A percentile compares a stretch with the other conserved stretches of the same genome.
phyloP scores from a whole-genome alignment of 768 basidiomycete genomes.

The Mrakia blollopis region DNA sequence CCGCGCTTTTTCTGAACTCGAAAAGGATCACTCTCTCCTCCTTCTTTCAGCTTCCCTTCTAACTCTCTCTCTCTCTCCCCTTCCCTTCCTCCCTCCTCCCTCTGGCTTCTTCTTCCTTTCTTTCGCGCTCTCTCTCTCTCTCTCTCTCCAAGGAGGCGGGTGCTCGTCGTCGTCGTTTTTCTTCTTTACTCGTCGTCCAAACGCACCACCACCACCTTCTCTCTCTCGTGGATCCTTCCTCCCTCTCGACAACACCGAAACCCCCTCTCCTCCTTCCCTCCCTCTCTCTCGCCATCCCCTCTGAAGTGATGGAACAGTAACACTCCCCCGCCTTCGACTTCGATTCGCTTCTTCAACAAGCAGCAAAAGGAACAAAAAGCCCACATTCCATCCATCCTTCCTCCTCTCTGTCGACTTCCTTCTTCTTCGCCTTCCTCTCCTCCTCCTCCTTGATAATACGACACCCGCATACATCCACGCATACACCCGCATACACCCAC shows the following conservation, averaged over 20 bases:
- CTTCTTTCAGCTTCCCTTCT: too few relatives aligned
- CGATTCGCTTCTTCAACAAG: neutral
- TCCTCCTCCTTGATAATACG: neutral
- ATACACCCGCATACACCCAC: neutral
- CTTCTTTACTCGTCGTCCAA: neutral
- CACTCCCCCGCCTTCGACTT: neutral
- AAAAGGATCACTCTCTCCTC: neutral
- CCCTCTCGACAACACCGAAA: neutral
- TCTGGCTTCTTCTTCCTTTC: too few relatives aligned
- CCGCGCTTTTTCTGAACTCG: too few relatives aligned
- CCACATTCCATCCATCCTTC: neutral
- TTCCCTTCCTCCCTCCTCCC: neutral
- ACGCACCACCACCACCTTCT: neutral
- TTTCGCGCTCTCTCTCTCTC: neutral
- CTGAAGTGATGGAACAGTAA: neutral
- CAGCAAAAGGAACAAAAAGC: neutral
- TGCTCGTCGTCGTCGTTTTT: constrained; percentile 9
- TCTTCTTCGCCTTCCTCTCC: neutral
- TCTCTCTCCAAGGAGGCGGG: constrained; percentile 4
- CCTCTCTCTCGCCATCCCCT: neutral
- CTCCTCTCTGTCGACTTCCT: too few relatives aligned
- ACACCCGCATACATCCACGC: neutral
- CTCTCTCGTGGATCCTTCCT: neutral
- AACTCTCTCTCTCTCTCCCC: neutral
- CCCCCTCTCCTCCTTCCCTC: neutral